Evolutionary conservation across 345 rosid species (phyloP).

Genomic region (Boechera retrofracta): DNA sequence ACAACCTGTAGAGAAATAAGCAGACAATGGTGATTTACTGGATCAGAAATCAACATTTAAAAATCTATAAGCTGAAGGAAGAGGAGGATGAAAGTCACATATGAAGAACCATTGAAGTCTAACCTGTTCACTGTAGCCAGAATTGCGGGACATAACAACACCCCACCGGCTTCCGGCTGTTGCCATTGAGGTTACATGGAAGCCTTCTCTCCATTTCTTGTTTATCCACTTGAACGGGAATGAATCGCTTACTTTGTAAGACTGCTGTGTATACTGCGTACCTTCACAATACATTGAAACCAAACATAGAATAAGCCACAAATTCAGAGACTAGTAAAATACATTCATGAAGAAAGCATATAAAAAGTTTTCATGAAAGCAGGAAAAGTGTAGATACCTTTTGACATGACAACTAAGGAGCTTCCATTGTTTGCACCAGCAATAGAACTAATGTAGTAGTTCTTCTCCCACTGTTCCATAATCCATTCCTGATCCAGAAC

Average conservation of each 20-base stretch:
- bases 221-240: constrained; percentile 98
- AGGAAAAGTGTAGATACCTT: constrained; percentile 58
- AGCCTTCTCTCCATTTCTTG: constrained; percentile 99
- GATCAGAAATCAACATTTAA: neutral
- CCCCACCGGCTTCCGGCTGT: constrained; percentile 98
- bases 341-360: constrained; percentile 16
- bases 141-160: constrained; percentile 98
- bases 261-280: constrained; percentile 87
- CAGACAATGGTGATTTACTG: neutral
- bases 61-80: constrained; percentile 18
- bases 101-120: constrained; percentile 2
- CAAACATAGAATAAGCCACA: constrained; percentile 1
- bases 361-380: neutral
- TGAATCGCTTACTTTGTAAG: constrained; percentile 94
- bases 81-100: neutral
- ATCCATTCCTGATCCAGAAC: constrained; percentile 85
- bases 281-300: constrained; percentile 55
- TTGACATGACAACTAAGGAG: constrained; percentile 97
- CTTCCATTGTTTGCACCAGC: constrained; percentile 94
- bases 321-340: constrained; percentile 8
- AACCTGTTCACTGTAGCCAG: constrained; percentile 96
- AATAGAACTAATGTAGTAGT: constrained; percentile 86
- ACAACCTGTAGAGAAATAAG: constrained; percentile 63
- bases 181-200: constrained; percentile 97
- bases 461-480: constrained; percentile 99